phyloP scores from a whole-genome alignment of 805 yeast species.

The Lipomyces spencermartinsiae region DNA sequence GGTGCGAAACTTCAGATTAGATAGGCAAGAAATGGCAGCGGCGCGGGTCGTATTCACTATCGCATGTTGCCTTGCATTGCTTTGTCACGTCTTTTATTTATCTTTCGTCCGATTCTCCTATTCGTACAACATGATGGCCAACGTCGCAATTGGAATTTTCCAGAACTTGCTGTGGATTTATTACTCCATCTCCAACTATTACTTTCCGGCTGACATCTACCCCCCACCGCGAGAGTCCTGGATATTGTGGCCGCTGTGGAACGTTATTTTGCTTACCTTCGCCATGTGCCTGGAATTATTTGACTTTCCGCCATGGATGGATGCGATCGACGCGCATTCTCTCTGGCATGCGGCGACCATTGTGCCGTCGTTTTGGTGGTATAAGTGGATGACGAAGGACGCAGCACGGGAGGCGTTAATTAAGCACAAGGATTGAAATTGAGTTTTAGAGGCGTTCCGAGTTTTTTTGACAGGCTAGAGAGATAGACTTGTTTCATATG shows the following conservation, averaged over 20 bases:
- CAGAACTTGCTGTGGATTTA: conserved; percentile 67
- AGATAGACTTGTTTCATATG: not conserved
- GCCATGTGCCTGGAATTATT: conserved; percentile 92
- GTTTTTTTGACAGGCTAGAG: not conserved
- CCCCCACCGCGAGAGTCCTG: conserved; percentile 40
- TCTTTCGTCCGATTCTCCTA: conserved; percentile 78
- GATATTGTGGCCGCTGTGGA: conserved; percentile 59
- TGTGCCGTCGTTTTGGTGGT: conserved; percentile 78
- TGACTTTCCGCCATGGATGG: conserved; percentile 79
- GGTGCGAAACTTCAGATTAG: conserved; percentile 66
- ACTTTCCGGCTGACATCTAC: not conserved
- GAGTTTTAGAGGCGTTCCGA: not conserved
- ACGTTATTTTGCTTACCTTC: conserved; percentile 59
- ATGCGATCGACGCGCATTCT: conserved; percentile 86
- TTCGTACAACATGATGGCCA: conserved; percentile 92
- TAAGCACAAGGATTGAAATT: conserved; percentile 23
- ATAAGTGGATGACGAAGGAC: conserved; percentile 55
- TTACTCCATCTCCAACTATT: conserved; percentile 43
- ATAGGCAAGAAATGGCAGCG: conserved; percentile 46
- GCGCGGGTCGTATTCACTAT: conserved; percentile 50
- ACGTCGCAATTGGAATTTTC: conserved; percentile 74
- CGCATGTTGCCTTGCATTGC: conserved; percentile 58
- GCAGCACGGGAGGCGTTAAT: conserved; percentile 28
- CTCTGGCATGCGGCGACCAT: conserved; percentile 92
- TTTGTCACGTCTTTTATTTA: conserved; percentile 69